These are phyloP conservation scores for Penicillium sp. DNA, from an alignment of 2,329 filamentous ascomycete species.

Conservation along the genomic window DNA sequence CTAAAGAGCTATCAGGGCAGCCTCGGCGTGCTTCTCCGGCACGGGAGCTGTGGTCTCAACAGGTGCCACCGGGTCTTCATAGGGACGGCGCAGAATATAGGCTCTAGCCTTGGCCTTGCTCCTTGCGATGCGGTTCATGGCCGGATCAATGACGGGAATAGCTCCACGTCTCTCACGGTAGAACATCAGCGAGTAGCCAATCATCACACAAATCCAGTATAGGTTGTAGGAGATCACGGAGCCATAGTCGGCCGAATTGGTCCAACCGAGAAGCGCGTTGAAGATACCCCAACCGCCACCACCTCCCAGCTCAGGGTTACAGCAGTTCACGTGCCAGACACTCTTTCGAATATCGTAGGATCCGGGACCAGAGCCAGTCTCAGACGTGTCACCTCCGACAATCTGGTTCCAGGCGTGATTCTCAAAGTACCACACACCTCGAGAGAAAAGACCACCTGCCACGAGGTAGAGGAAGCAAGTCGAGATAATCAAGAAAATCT, in stretches of 20 bases:
- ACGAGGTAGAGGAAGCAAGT: slow-evolving; percentile 85
- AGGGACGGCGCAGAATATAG: slow-evolving; percentile 15
- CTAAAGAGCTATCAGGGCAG: background rate
- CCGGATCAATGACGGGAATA: slow-evolving; percentile 20
- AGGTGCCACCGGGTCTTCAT: slow-evolving; percentile 6
- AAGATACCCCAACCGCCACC: slow-evolving; percentile 84
- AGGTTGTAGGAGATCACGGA: slow-evolving; percentile 84
- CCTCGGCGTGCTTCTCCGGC: background rate
- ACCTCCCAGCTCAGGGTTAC: slow-evolving; percentile 69
- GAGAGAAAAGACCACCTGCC: slow-evolving; percentile 77
- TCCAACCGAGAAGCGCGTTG: slow-evolving; percentile 83
- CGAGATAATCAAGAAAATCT: slow-evolving; percentile 77
- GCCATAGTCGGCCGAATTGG: slow-evolving; percentile 83
- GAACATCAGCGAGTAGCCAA: slow-evolving; percentile 21
- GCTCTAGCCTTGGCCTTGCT: slow-evolving; percentile 16
- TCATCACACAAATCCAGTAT: slow-evolving; percentile 62
- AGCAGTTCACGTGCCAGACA: slow-evolving; percentile 86
- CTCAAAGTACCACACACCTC: slow-evolving; percentile 73
- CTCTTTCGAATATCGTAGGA: slow-evolving; percentile 76
- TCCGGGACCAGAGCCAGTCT: slow-evolving; percentile 58
- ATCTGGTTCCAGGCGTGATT: slow-evolving; percentile 53
- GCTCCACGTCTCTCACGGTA: slow-evolving; percentile 19
- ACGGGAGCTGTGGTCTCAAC: background rate
- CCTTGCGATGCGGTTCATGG: slow-evolving; percentile 3
- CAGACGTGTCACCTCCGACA: slow-evolving; percentile 47